Conservation (phyloP, 2,329 filamentous ascomycete species). For the Cladosporium halotolerans region DNA sequence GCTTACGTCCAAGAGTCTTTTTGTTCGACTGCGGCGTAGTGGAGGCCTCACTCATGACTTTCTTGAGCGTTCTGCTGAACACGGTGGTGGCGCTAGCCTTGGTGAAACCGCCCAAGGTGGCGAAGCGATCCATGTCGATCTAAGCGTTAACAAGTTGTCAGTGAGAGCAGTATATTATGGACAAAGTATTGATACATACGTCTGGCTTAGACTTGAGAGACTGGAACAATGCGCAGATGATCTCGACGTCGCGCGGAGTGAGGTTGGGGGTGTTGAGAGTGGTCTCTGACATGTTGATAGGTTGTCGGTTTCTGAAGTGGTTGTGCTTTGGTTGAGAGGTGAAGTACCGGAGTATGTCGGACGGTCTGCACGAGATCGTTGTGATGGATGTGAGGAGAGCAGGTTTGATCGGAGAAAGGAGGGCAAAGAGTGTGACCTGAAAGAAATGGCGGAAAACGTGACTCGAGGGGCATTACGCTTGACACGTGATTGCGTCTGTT, state of each 20-base stretch:
- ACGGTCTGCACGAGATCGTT: not conserved
- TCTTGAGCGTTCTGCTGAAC: slow-evolving; percentile 4
- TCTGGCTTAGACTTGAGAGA: slow-evolving; percentile 2
- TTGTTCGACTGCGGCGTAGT: not conserved
- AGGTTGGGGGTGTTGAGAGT: not conserved
- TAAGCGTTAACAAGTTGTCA: not conserved
- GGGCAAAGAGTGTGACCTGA: too few relatives aligned
- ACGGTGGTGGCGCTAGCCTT: not conserved
- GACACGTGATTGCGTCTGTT: not conserved
- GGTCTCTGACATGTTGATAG: not conserved
- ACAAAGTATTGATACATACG: not conserved
- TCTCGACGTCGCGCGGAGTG: slow-evolving; percentile 2
- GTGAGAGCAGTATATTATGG: not conserved
- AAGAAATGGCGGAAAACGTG: not conserved
- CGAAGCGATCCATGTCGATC: slow-evolving; percentile 7
- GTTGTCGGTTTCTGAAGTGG: not conserved
- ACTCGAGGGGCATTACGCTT: not conserved
- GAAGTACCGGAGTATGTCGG: too few relatives aligned
- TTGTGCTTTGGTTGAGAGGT: not conserved
- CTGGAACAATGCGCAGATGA: slow-evolving; percentile 1
- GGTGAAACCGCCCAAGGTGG: slow-evolving; percentile 1
- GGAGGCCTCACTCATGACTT: not conserved
- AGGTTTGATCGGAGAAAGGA: not conserved
- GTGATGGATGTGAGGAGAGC: not conserved
- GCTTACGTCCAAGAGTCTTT: slow-evolving; percentile 1